A percentile compares a stretch with the other conserved stretches of the same genome.
phyloP scores from a whole-genome alignment of 2,329 filamentous ascomycete genomes.

The Dactylonectria estremocensis region DNA sequence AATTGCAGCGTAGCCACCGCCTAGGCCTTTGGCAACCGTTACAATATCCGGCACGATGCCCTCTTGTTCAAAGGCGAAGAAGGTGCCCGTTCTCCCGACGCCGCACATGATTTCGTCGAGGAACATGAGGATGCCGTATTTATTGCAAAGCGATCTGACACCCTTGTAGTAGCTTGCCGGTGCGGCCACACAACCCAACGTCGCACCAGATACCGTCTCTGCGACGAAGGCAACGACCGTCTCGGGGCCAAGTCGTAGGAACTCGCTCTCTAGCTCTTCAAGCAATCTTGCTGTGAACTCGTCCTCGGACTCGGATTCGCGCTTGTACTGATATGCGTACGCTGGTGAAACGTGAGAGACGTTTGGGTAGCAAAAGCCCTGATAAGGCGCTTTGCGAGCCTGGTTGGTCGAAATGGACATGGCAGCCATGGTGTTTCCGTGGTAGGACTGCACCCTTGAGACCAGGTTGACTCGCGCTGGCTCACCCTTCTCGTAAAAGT shows the following conservation, averaged over 20 bases:
- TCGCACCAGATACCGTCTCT: constrained; percentile 61
- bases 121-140: constrained; percentile 66
- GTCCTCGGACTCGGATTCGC: constrained; percentile 22
- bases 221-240: constrained; percentile 64
- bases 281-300: constrained; percentile 30
- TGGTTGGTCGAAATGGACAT: constrained; percentile 53
- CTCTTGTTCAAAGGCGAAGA: constrained; percentile 71
- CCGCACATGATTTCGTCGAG: constrained; percentile 77
- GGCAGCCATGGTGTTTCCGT: constrained; percentile 64
- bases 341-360: constrained; percentile 38
- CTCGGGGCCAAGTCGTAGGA: constrained; percentile 59
- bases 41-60: constrained; percentile 66
- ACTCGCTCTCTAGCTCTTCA: constrained; percentile 60
- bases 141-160: constrained; percentile 65
- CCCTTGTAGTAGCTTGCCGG: constrained; percentile 66
- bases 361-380: constrained; percentile 38
- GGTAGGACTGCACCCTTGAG: constrained; percentile 60
- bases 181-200: constrained; percentile 66
- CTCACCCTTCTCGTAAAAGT: constrained; percentile 57
- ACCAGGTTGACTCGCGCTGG: constrained; percentile 51
- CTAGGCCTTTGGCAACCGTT: constrained; percentile 72
- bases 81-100: constrained; percentile 70
- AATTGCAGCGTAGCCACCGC: constrained; percentile 70
- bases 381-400: constrained; percentile 36
- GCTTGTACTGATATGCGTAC: constrained; percentile 29